Base-by-base conservation (phyloP, 805 yeast species). In the Kuraishia piskuri region DNA sequence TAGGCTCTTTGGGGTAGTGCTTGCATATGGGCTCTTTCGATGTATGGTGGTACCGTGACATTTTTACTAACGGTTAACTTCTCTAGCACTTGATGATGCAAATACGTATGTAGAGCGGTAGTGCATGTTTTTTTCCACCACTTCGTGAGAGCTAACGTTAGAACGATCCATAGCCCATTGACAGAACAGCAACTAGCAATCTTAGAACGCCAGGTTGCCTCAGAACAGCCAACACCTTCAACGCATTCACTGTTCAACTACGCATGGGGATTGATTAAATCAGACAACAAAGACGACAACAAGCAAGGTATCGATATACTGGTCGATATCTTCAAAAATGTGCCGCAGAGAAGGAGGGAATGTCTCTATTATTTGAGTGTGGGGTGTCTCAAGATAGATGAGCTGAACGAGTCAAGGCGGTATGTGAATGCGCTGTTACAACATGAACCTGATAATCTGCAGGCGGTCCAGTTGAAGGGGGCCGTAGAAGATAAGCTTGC, bases 261-360 rank as follows among this genome's bases (percentile, higher is more conserved):
- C 61, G 96, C 97, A 0, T 94, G 99, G 99, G 99, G 95, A 2
- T 73, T 94, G 51, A 80, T 95, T 57, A 91, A 90, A 66, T 83
- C 96, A 1, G 64, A 68, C 51, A 74, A 76, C 50, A 73, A 75
- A 22, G 76, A 74, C 45, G 86, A 88, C 56, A 95, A 88, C 63
- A 77, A 86, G 60, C 75, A 85, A 51, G 99, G 98, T 0, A 82
- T 94, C 19, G 83, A 80, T 53, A 74, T 92, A 25, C 73, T 94
- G 55, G 79, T 89, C 0, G 82, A 80, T 48, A 68, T 80, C 22
- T 92, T 86, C 69, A 81, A 85, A 59, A 89, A 82, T 50, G 85
- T 86, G 0, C 92, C 96, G 0, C 78, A 80, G 53, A 79, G 96
- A 69, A 80, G 97, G 61, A 76, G 97, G 54, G 99, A 94, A 66